Evolutionary conservation across 1,139 yeast species (phyloP).

Genomic region (Entelexis paramagnoliae): DNA sequence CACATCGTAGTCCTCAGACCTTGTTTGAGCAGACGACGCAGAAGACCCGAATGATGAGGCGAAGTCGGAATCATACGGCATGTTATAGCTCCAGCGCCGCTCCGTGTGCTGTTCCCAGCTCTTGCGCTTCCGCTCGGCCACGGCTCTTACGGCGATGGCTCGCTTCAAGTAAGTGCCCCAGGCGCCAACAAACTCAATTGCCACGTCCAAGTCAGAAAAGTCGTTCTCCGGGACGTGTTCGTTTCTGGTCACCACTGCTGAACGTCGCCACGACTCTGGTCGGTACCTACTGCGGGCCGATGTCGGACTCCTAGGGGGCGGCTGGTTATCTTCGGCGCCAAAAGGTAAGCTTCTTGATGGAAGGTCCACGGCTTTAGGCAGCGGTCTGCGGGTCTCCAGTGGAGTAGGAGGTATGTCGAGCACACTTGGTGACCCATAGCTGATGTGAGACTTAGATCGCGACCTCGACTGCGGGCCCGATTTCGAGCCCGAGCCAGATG

Average conservation of each 20-base stretch:
- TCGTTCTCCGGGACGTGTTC: background rate
- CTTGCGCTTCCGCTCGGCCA: conserved; percentile 7
- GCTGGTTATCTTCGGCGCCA: background rate
- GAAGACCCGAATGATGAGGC: background rate
- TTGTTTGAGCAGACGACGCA: background rate
- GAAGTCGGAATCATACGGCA: conserved; percentile 12
- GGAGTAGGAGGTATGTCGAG: conserved; percentile 13
- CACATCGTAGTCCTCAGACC: background rate
- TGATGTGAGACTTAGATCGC: background rate
- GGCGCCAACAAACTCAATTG: conserved; percentile 30
- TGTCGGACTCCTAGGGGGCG: conserved; percentile 13
- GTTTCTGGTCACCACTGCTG: conserved; percentile 16
- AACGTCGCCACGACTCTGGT: conserved; percentile 22
- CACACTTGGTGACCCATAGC: background rate
- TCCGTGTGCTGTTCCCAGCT: conserved; percentile 15
- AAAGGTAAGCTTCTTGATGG: background rate
- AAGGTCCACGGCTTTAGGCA: background rate
- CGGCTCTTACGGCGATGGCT: conserved; percentile 21
- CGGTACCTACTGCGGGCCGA: conserved; percentile 18
- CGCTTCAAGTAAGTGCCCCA: conserved; percentile 32
- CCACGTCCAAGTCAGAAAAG: conserved; percentile 14
- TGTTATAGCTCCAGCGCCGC: conserved; percentile 16
- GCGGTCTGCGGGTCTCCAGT: background rate
- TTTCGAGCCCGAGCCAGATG: background rate
- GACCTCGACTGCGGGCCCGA: background rate